Percentiles rank a stretch among this genome's conserved stretches.
phyloP scores from a whole-genome alignment of 73 alveolate species.

The Paraurostyla sp. region DNA sequence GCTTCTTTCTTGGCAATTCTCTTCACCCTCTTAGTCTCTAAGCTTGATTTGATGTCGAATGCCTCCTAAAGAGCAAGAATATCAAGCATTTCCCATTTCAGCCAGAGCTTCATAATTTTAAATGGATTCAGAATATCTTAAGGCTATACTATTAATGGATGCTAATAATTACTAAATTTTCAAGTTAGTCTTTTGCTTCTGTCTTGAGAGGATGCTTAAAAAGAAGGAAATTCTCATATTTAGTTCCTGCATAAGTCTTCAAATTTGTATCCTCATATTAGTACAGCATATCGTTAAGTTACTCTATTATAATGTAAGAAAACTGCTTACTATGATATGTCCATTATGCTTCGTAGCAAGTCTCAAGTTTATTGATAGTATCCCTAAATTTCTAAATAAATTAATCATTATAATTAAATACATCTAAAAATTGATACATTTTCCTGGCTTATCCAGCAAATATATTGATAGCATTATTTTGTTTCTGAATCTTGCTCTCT shows the following conservation, averaged over 20 bases:
- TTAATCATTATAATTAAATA: not conserved
- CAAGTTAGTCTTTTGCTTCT: slow-evolving; percentile 18
- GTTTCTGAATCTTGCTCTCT: not conserved
- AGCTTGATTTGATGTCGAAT: not conserved
- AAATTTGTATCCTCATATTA: slow-evolving; percentile 27
- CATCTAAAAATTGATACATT: slow-evolving; percentile 13
- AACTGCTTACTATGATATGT: not conserved
- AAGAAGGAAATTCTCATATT: slow-evolving; percentile 48
- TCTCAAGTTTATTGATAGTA: slow-evolving; percentile 8
- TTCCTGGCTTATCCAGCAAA: slow-evolving; percentile 28
- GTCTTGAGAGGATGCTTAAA: slow-evolving; percentile 51
- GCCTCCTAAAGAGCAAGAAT: slow-evolving; percentile 38
- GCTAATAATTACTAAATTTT: not conserved
- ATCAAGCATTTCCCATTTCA: slow-evolving; percentile 60
- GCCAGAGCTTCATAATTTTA: slow-evolving; percentile 31
- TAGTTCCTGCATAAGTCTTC: slow-evolving; percentile 48
- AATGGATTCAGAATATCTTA: slow-evolving; percentile 9
- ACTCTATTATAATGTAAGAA: not conserved
- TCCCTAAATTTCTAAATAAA: slow-evolving; percentile 41
- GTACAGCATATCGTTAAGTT: slow-evolving; percentile 1
- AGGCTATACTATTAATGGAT: not conserved
- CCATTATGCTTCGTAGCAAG: slow-evolving; percentile 22
- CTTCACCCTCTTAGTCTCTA: slow-evolving; percentile 11
- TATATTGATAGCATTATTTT: slow-evolving; percentile 15
- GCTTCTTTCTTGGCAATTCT: not conserved